Evolutionary conservation across 176 grass and related monocot genomes (phyloP), one percentile per base, ranked within the genome.

Genomic region (Oryza meyeriana): DNA sequence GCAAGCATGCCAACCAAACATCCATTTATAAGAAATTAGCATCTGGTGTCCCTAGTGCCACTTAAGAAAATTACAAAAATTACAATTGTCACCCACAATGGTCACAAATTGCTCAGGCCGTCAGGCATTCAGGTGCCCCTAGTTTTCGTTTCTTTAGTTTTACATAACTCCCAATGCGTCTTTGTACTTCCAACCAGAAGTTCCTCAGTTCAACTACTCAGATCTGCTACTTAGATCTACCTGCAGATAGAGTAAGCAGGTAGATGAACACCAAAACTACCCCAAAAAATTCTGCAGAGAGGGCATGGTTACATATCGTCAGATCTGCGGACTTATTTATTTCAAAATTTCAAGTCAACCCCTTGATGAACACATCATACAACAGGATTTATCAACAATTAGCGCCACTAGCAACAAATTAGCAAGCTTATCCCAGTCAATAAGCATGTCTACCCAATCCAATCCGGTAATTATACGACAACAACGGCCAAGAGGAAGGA

Each of bases 141-240:
- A 76, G 52, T 20, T 61, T 62, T 0, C 2, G 26, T 24, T 44
- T 61, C 44, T 47, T 27, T 20, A 61, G n/a, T 24, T 22, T 8
- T 44, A 14, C 48, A n/a, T 63, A 42, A 59, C 61, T 22, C n/a
- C 33, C 48, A 76, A 50, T 31, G 8, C 2, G 39, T 20, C 16
- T 27, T 5, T 75, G 42, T 18, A 81, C 22, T 4, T 68, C 9
- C 3, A 35, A 48, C 0, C 18, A 66, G 10, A 57, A 39, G 8
- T 61, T 14, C 8, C 24, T 33, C 0, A 16, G 71, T 29, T 26
- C 25, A 78, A 66, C 34, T 24, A 31, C 4, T 48, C 61, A 83
- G 88, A 90, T 90, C 83, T 74, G 62, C 71, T 61, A 47, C 59
- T 69, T 58, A 82, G 88, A 90, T 86, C 83, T 82, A 68, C 9